Base-by-base conservation (phyloP, 169 alveolate species). In the Cyclospora cayetanensis region DNA sequence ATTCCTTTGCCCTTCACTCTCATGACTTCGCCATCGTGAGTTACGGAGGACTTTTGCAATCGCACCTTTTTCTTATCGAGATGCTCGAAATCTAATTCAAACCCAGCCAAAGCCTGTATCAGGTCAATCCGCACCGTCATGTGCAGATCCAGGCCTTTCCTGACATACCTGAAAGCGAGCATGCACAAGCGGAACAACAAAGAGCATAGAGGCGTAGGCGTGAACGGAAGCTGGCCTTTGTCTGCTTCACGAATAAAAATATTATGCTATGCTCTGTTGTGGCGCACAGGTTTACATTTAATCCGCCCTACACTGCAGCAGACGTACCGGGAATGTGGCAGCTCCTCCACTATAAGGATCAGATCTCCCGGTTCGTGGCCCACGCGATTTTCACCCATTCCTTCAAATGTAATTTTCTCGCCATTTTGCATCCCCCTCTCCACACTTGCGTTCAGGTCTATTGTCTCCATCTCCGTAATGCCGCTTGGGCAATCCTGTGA, bases 391-490 rank as follows among this genome's bases (percentile, higher is more conserved):
- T 94, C 96, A 12, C 95, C 96, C 53, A 92, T 88, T 12, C 95
- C 96, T 27, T 93, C 96, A 72, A 94, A 94, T 20, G 79, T 70
- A 12, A 93, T 91, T 39, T 91, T 83, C 35, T 94, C 95, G 41
- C 96, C 95, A 1, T 90, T 63, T 55, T 82, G 70, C 95, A 92
- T 92, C 55, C 96, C 96, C 37, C 95, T 35, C 22, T 94, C 96
- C 18, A 94, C 89, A 11, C 82, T 60, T 27, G 94, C 95, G 1
- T 93, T 92, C n/a, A 94, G 79, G 0, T 91, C 68, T 18, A 93
- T 90, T 22, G 93, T 52, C 52, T 93, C 95, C 63, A 66, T 25
- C 39, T 93, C 94, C 0, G 95, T 92, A 34, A 93, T 91, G 37
- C 96, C 96, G 37, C 91, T 92, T 35, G 96, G 96, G 46, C 96